Conservation (phyloP, 139 green algal genomes). For the Coccomyxa sp. region DNA sequence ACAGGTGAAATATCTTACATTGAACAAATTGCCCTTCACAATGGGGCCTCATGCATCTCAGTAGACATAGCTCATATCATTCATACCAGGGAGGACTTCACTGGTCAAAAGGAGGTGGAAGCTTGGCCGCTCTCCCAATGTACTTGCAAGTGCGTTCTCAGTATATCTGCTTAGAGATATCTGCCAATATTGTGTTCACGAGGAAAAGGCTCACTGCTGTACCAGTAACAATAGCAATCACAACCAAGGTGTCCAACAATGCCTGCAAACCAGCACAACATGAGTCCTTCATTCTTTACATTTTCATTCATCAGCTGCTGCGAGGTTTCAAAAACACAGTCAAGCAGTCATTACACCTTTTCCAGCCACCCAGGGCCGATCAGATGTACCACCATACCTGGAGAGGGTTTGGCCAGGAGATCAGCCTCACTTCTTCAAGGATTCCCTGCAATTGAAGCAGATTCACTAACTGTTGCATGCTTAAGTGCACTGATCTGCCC, state of each 20-base stretch:
- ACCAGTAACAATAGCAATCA: constrained; percentile 45
- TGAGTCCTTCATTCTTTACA: neutral
- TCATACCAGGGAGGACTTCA: no score
- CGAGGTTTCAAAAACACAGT: neutral
- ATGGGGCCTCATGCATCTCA: no score
- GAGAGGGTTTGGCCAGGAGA: constrained; percentile 47
- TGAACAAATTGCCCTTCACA: no score
- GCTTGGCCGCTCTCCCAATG: no score
- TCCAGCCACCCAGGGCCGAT: neutral
- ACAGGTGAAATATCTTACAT: no score
- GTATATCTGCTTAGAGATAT: constrained; percentile 13
- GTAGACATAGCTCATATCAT: no score
- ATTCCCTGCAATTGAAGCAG: constrained; percentile 36
- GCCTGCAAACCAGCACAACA: constrained; percentile 11
- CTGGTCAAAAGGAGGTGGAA: no score
- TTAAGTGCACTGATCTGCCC: neutral
- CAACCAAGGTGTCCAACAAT: constrained; percentile 48
- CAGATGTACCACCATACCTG: neutral
- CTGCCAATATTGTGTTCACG: constrained; percentile 45
- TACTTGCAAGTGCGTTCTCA: no score
- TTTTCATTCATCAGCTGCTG: neutral
- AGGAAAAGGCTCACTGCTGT: constrained; percentile 40
- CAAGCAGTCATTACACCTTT: neutral
- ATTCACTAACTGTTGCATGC: neutral
- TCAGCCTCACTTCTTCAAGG: constrained; percentile 51